Conservation (phyloP, 176 grass and related monocot species). For the Eleusine indica region DNA sequence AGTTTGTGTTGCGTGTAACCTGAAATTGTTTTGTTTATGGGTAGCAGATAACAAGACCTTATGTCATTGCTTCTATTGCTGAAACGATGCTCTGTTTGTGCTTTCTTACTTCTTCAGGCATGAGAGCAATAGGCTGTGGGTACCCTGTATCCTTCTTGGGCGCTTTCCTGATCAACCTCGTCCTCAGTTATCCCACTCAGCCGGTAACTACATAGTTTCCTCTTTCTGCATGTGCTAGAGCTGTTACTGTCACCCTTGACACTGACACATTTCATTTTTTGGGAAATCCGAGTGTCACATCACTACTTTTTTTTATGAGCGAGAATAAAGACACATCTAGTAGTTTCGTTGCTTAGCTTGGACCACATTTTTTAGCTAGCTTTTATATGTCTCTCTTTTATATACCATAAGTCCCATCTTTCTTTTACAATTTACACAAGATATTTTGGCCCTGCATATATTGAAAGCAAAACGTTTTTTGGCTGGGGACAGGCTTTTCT, state of each 20-base stretch:
- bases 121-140: conserved; percentile 53
- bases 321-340: neutral
- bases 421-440: neutral
- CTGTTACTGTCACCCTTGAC: neutral
- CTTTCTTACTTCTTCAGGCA: conserved; percentile 35
- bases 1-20: neutral
- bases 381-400: neutral
- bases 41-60: neutral
- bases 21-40: neutral
- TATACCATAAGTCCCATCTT: neutral
- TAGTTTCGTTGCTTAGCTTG: neutral
- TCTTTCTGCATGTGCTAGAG: neutral
- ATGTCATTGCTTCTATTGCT: neutral
- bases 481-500: no score
- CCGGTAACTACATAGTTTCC: conserved; percentile 30
- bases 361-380: neutral
- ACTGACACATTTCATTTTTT: neutral
- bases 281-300: neutral
- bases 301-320: neutral
- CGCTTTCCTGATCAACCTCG: conserved; percentile 44
- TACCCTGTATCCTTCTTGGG: neutral
- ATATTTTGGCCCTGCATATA: neutral
- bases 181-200: conserved; percentile 57
- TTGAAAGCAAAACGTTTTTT: no score
- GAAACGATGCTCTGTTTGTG: neutral